Evolutionary conservation across 345 rosid genomes (phyloP), one percentile per base, ranked within the genome.

Genomic region (Citrus medica): DNA sequence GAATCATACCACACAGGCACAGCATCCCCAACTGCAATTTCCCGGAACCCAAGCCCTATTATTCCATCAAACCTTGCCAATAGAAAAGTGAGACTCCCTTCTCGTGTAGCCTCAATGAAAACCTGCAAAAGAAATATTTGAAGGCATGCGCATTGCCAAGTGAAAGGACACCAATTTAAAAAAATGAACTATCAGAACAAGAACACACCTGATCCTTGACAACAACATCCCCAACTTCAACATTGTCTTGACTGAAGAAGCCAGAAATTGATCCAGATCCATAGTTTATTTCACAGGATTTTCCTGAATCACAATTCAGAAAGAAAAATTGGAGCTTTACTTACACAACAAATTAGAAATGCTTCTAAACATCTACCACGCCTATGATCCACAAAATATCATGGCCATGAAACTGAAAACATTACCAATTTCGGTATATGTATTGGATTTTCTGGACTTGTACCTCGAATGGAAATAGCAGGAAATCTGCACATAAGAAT

Each of bases 251-350:
- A 78, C 98, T 92, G 67, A 89, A 85, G 87, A 93, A 88, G 53
- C 98, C 98, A 62, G 90, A 81, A 76, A 93, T 83, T 1, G 93
- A 86, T 51, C 98, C 94, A 51, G 92, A 88, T 27, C 98, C 98
- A 83, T 90, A 88, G 65, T 69, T 77, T 83, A 93, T 92, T 38
- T 85, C 74, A 82, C 92, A 86, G 19, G 84, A 19, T 53, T 82
- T 82, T 76, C 98, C 98, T 92, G 85, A 67, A 77, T 72, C 74
- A 79, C 42, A 38, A 70, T 46, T 28, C n/a, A 33, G 61, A 22
- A 78, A 48, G 55, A 66, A 71, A n/a, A 73, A 30, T 17, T 38
- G 70, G 7, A 73, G 38, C n/a, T 51, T 62, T 9, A 73, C 37
- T 17, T 67, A 22, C 53, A 16, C 6, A 69, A 32, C 46, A 46